phyloP scores from a whole-genome alignment of 768 basidiomycete genomes.

The Phlegmacium glaucopus region DNA sequence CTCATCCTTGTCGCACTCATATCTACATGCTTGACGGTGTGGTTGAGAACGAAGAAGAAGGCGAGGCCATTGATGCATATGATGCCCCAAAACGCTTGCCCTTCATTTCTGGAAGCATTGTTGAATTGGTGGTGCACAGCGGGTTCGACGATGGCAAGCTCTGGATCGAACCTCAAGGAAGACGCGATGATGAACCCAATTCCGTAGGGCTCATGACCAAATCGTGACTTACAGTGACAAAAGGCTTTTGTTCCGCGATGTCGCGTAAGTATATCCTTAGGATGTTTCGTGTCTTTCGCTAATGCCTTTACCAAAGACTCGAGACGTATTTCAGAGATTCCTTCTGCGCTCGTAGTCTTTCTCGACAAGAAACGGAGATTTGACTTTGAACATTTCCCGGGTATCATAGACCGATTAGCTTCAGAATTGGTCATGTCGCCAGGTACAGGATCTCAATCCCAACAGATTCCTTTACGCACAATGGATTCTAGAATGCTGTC shows the following conservation, averaged over 20 bases:
- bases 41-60: constrained; percentile 80
- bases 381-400: constrained; percentile 49
- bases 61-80: constrained; percentile 83
- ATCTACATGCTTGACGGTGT: constrained; percentile 90
- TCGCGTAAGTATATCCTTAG: constrained; percentile 57
- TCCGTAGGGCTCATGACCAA: too few species aligned
- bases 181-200: neutral
- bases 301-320: constrained; percentile 44
- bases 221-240: constrained; percentile 76
- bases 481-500: constrained; percentile 49
- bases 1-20: constrained; percentile 80
- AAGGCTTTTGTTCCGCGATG: constrained; percentile 87
- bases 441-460: constrained; percentile 28
- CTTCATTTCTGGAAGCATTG: constrained; percentile 80
- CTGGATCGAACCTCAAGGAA: neutral
- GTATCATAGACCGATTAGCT: constrained; percentile 41
- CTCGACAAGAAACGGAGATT: constrained; percentile 62
- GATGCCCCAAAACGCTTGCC: constrained; percentile 82
- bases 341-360: constrained; percentile 83
- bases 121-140: constrained; percentile 79
- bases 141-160: constrained; percentile 79
- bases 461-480: constrained; percentile 52
- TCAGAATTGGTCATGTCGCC: constrained; percentile 45
- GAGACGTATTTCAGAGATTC: constrained; percentile 91
- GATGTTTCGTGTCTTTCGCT: neutral